These are phyloP conservation scores for Psilocybe azurescens DNA, from an alignment of 768 basidiomycete genomes.

Conservation along the genomic window DNA sequence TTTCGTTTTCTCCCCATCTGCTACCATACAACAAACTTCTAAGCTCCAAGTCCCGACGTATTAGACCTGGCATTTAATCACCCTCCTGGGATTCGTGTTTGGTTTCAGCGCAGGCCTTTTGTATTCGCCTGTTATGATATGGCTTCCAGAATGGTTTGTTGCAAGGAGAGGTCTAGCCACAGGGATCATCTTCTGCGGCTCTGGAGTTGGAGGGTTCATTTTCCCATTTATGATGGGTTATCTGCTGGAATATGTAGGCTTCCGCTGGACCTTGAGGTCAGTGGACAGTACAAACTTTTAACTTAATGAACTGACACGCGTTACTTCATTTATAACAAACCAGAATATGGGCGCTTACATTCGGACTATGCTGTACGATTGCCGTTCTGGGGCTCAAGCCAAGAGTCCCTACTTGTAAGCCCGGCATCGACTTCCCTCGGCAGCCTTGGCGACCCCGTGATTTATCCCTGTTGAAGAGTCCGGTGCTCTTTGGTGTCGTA, in stretches of 20 bases:
- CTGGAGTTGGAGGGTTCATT: slow-evolving; percentile 7
- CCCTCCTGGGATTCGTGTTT: slow-evolving; percentile 6
- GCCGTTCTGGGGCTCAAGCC: slow-evolving; percentile 11
- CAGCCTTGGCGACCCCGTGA: background rate
- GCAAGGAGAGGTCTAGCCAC: background rate
- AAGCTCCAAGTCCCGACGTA: background rate
- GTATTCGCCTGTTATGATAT: slow-evolving; percentile 8
- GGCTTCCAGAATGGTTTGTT: slow-evolving; percentile 12
- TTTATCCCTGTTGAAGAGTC: background rate
- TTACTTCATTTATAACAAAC: too few relatives aligned
- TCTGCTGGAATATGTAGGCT: slow-evolving; percentile 4
- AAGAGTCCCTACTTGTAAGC: background rate
- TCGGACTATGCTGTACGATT: background rate
- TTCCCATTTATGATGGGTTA: slow-evolving; percentile 6
- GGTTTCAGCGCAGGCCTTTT: slow-evolving; percentile 1
- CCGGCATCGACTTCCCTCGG: background rate
- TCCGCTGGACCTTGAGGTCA: slow-evolving; percentile 10
- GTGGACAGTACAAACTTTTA: too few relatives aligned
- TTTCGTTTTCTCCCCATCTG: too few relatives aligned
- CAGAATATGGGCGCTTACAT: slow-evolving; percentile 5
- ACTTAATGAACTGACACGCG: background rate
- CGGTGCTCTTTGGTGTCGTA: slow-evolving; percentile 2
- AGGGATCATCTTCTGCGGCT: slow-evolving; percentile 6
- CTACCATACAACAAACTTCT: background rate
- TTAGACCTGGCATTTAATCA: slow-evolving; percentile 9